Evolutionary conservation across 495 filamentous ascomycete species (phyloP).

Genomic region (Xylaria palmicola): DNA sequence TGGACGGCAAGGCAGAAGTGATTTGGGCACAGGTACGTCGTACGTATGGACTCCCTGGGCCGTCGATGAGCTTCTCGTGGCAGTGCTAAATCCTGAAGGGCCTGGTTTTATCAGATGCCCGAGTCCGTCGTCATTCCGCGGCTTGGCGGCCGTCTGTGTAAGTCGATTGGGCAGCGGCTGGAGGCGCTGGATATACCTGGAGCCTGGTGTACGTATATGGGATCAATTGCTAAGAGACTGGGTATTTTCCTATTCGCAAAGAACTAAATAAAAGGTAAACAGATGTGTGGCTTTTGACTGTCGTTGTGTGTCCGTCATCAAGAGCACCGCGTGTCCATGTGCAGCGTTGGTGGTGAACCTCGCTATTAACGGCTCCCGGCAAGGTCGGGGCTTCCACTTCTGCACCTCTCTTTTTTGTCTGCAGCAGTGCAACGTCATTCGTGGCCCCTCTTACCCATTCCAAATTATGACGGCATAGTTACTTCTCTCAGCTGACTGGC

Average conservation of each 20-base stretch:
- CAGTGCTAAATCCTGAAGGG: slow-evolving; percentile 29
- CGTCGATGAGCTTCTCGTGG: slow-evolving; percentile 30
- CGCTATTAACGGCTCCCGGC: too few relatives aligned
- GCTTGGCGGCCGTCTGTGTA: slow-evolving; percentile 17
- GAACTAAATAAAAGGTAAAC: too few relatives aligned
- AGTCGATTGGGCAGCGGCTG: neutral
- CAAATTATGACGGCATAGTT: slow-evolving; percentile 18
- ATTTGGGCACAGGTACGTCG: neutral
- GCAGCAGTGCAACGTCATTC: slow-evolving; percentile 13
- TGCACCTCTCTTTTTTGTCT: neutral
- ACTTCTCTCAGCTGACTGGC: neutral
- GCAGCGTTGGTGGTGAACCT: too few relatives aligned
- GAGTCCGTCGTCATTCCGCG: slow-evolving; percentile 25
- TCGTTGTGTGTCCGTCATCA: neutral
- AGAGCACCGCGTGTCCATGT: too few relatives aligned
- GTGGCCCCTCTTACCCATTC: slow-evolving; percentile 8
- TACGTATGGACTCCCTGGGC: neutral
- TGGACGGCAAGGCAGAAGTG: neutral
- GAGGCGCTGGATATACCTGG: too few relatives aligned
- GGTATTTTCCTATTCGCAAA: too few relatives aligned
- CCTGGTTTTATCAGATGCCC: slow-evolving; percentile 9
- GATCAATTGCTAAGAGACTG: neutral
- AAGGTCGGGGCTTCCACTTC: slow-evolving; percentile 1
- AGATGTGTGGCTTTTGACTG: neutral
- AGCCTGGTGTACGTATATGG: neutral